Percentiles rank a stretch among this genome's conserved stretches.
Conservation (phyloP, 1,139 yeast species). For the Suhomyces maxii region DNA sequence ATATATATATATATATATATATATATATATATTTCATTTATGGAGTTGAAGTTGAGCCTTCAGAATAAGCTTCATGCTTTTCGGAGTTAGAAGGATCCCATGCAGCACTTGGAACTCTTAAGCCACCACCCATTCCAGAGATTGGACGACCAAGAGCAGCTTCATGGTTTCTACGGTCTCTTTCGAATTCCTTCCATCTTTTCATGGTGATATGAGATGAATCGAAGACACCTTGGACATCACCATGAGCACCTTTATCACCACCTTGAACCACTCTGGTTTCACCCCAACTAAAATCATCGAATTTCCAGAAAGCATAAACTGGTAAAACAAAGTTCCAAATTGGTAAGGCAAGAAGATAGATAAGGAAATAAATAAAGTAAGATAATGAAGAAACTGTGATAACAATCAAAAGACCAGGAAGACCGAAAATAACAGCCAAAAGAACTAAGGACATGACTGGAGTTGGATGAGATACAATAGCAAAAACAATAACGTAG, state of each 20-base stretch:
- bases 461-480: constrained; percentile 82
- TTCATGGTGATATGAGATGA: constrained; percentile 85
- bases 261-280: constrained; percentile 87
- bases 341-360: constrained; percentile 80
- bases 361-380: constrained; percentile 78
- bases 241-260: constrained; percentile 64
- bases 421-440: constrained; percentile 83
- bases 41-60: constrained; percentile 24
- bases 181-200: constrained; percentile 92
- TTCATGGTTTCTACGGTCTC: constrained; percentile 50
- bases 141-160: constrained; percentile 15
- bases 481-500: constrained; percentile 76
- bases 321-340: constrained; percentile 93
- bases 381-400: constrained; percentile 82
- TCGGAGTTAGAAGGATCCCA: constrained; percentile 48
- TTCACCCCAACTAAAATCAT: constrained; percentile 98
- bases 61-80: constrained; percentile 30
- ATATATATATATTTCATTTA: constrained; percentile 2
- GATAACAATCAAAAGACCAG: constrained; percentile 82
- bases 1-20: too few relatives aligned
- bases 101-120: constrained; percentile 46
- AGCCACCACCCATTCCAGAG: constrained; percentile 10
- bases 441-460: constrained; percentile 74
- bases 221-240: constrained; percentile 78
- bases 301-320: constrained; percentile 95